Conservation (phyloP, 352 stramenopile species). For the Phytopythium boreale region DNA sequence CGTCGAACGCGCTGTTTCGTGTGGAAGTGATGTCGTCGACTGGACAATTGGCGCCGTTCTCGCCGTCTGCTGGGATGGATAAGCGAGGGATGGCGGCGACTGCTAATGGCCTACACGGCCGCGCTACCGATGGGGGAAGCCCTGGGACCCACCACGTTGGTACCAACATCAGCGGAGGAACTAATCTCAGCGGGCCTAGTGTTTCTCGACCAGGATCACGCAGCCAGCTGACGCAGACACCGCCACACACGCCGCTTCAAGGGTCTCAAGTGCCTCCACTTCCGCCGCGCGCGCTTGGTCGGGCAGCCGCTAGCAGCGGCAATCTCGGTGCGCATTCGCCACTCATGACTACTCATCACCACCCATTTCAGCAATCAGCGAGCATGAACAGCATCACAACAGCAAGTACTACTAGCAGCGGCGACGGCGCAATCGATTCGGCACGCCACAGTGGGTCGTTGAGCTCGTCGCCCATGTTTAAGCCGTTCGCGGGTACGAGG, state of each 20-base stretch:
- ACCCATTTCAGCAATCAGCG: neutral
- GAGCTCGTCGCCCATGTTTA: neutral
- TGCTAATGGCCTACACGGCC: neutral
- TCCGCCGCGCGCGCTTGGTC: conserved; percentile 25
- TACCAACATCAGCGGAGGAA: neutral
- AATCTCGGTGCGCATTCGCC: conserved; percentile 11
- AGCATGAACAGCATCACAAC: conserved; percentile 4
- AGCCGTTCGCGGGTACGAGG: neutral
- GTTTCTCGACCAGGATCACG: neutral
- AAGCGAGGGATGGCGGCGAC: neutral
- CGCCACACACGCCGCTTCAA: neutral
- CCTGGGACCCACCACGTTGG: neutral
- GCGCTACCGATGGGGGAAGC: neutral
- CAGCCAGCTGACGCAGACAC: neutral
- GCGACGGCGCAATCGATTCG: neutral
- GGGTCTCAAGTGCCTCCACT: conserved; percentile 26
- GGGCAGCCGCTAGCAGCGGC: conserved; percentile 16
- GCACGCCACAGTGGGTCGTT: neutral
- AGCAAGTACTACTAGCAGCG: neutral
- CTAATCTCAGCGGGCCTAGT: neutral
- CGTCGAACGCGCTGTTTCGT: conserved; percentile 64
- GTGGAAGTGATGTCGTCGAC: conserved; percentile 27
- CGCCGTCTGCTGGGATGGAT: neutral
- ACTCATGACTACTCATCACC: neutral
- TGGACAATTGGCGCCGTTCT: neutral